Evolutionary conservation across 1,139 yeast species (phyloP).

Genomic region (Scheffersomyces illinoinensis): DNA sequence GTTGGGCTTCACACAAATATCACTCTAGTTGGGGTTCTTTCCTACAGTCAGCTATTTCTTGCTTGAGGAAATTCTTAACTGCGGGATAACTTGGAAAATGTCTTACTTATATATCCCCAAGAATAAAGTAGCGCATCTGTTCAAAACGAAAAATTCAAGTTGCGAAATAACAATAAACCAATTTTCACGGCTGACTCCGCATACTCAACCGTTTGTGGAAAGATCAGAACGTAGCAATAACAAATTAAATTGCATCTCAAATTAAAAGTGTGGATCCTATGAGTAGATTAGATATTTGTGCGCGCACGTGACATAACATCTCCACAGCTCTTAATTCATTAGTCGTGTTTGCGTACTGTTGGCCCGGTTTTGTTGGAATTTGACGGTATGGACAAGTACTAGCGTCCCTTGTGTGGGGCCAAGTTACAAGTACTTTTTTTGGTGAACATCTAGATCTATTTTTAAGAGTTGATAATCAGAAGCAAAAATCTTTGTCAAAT

Average conservation of each 20-base stretch:
- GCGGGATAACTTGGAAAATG: background rate
- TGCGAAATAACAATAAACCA: background rate
- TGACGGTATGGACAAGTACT: background rate
- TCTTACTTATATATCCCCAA: background rate
- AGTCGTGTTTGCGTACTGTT: background rate
- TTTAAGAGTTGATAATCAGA: no score
- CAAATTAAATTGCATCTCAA: background rate
- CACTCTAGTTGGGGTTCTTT: background rate
- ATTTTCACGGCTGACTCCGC: slow-evolving; percentile 2
- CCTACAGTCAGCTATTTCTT: background rate
- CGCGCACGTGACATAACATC: background rate
- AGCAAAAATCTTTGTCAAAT: no score
- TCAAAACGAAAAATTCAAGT: background rate
- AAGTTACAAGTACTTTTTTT: no score
- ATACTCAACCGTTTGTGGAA: background rate
- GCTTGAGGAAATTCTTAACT: background rate
- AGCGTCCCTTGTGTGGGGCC: background rate
- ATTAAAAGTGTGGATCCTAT: background rate
- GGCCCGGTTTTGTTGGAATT: background rate
- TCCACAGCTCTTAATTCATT: background rate
- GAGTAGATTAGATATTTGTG: background rate
- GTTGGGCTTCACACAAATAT: no score
- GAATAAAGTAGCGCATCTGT: background rate
- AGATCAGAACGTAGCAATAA: background rate
- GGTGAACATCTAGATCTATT: no score